phyloP scores from a whole-genome alignment of 306 rosid genomes.

The Vicia faba region DNA sequence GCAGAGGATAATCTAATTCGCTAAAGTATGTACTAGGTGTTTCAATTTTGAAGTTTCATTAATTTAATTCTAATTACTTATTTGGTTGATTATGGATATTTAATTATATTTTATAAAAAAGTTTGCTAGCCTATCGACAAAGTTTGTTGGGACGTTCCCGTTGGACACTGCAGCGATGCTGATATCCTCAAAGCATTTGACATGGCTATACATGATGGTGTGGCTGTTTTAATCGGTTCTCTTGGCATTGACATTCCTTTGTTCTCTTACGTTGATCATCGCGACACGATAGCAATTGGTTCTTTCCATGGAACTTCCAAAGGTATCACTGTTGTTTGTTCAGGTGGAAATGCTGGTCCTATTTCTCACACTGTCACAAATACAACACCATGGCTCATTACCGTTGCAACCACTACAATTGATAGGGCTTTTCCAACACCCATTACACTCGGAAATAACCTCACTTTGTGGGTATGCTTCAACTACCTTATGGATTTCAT shows the following conservation, averaged over 20 bases:
- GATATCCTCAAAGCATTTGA: constrained; percentile 81
- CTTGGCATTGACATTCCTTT: constrained; percentile 56
- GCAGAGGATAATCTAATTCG: too few relatives aligned
- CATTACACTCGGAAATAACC: constrained; percentile 64
- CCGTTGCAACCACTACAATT: constrained; percentile 77
- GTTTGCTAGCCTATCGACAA: constrained; percentile 85
- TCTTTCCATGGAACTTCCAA: constrained; percentile 69
- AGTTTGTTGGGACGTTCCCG: constrained; percentile 54
- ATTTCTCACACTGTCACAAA: constrained; percentile 55
- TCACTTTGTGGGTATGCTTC: constrained; percentile 60
- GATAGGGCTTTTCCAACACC: constrained; percentile 69
- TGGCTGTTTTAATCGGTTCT: constrained; percentile 63
- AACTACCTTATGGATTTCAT: too few relatives aligned
- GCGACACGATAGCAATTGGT: constrained; percentile 64
- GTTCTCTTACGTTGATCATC: constrained; percentile 60
- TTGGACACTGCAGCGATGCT: constrained; percentile 54
- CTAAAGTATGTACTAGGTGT: too few relatives aligned
- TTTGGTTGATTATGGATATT: too few relatives aligned
- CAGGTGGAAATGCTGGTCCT: constrained; percentile 85
- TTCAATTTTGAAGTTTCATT: too few relatives aligned
- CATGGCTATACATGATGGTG: constrained; percentile 81
- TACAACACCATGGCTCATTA: constrained; percentile 81
- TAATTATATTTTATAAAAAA: too few relatives aligned
- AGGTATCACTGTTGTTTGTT: constrained; percentile 69
- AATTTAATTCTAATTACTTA: too few relatives aligned